Base-by-base conservation (phyloP, 176 grass and related monocot species). In the Carex myosuroides region DNA sequence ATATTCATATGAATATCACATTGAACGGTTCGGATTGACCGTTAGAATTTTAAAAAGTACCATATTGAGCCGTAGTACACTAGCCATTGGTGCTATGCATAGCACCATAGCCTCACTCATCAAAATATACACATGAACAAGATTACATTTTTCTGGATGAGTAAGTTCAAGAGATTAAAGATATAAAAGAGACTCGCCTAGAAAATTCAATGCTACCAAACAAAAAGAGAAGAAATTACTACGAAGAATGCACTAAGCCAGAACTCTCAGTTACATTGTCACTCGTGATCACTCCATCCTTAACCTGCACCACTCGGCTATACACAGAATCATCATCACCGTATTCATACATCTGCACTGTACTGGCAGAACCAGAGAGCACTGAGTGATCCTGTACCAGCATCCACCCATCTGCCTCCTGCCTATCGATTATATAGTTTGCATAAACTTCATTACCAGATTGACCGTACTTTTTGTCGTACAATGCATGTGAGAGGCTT, bases 361-460 rank as follows among this genome's bases (percentile, higher is more conserved):
- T 93, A 37, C 79, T 57, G 3, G 86, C 92, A 17, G 91, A 89
- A 62, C 92, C 95, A 80, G 87, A 69, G 7, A 95, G 13, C 75
- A 95, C 95, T 41, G 87, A 88, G 79, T 95, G 89, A 86, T 89
- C 92, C 65, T 75, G 56, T 17, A 93, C 88, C 56, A 92, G 67
- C 92, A 93, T 95, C 95, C 92, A 95, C 33, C 95, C 95, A 3
- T 33, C 39, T 6, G 91, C 95, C 16, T 70, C 84, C 85, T 98
- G 95, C 86, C 76, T 55, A 78, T 98, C 92, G 6, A 5, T 83
- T 17, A 95, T 57, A 35, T 69, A 75, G 42, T 9, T 82, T 22
- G 64, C 16, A 22, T 63, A 33, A 17, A 57, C 76, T 44, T 16
- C 41, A 32, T 58, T 57, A 22, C 85, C 76, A 3, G 83, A 64